A percentile compares a stretch with the other conserved stretches of the same genome.
Conservation (phyloP, 2,329 filamentous ascomycete genomes). For the Verticillium nubilum region DNA sequence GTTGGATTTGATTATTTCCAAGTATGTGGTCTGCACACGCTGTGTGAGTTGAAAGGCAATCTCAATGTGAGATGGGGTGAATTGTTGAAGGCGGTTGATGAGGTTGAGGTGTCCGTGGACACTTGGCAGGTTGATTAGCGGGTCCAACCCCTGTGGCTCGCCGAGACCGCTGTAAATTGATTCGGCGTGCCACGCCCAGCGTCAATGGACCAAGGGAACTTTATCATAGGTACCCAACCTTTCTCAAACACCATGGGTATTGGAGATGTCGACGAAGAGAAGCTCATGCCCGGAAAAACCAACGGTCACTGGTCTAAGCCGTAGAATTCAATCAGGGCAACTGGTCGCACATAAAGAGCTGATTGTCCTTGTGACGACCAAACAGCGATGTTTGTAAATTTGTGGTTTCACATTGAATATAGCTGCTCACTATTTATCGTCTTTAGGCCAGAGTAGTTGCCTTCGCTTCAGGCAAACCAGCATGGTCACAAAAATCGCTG, state of each 20-base stretch:
- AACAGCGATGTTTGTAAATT: too few species aligned
- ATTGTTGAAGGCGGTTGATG: background rate
- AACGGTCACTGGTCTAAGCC: too few species aligned
- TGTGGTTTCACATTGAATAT: too few species aligned
- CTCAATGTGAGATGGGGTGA: background rate
- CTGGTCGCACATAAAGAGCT: too few species aligned
- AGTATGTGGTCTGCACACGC: background rate
- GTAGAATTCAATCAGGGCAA: too few species aligned
- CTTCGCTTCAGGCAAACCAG: conserved; percentile 57
- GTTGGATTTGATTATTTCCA: background rate
- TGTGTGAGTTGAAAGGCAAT: background rate
- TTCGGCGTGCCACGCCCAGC: background rate
- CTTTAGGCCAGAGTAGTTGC: conserved; percentile 74
- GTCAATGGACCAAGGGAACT: too few species aligned
- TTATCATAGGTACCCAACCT: too few species aligned
- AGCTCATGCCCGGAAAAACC: too few species aligned
- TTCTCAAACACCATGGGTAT: too few species aligned
- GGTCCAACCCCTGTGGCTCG: background rate
- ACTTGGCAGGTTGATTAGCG: background rate
- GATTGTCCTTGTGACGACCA: too few species aligned
- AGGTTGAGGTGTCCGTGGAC: background rate
- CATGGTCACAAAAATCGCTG: conserved; percentile 66
- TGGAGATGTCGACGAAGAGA: too few species aligned
- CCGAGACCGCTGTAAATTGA: background rate
- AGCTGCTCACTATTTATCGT: conserved; percentile 20